Evolutionary conservation across 192 early-diverging fungal species (phyloP), one percentile per base, ranked within the genome.

Genomic region (Coemansia sp.): DNA sequence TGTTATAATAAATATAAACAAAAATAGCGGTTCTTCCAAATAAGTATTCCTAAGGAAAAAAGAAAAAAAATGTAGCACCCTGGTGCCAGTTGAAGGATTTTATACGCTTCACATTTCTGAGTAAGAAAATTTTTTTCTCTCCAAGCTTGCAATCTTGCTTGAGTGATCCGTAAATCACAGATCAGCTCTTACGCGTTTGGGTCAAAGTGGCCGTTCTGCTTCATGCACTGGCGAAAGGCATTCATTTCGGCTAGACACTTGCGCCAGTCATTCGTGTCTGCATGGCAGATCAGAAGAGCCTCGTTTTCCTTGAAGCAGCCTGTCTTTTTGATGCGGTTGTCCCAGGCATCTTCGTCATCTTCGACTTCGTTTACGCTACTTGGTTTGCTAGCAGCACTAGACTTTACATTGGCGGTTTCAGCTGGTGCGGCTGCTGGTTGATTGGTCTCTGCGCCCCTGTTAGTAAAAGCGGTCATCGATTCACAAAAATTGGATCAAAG

Each of bases 181-280:
- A 25, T 11, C 15, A 25, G 46, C 45, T 19, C 15, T 47, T 3
- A 33, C 11, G 10, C 14, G 30, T n/a, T 3, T 18, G 9, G 38
- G 21, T 40, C 21, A 49, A 65, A 55, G 37, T 30, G 48, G 17
- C 46, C 57, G 22, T 55, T 13, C 0, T 37, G 44, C 15, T 80
- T 78, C 81, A 84, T 93, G 59, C 94, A 97, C 13, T 84, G 72
- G 30, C 82, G 78, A 73, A 97, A 97, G 23, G 71, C 81, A n/a
- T 66, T 27, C 84, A 97, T 87, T 61, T 91, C 90, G 25, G 73
- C 78, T 41, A 80, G 63, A 65, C 94, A 97, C 40, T 81, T 69
- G 39, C 94, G 84, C 91, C 92, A 97, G 74, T 97, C 94, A 54
- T 87, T 83, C 14, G 83, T 91, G 46, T 93, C 90, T 18, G 82